These are phyloP conservation scores for Biancaea sappan DNA, from an alignment of 306 rosid species.

Conservation along the genomic window DNA sequence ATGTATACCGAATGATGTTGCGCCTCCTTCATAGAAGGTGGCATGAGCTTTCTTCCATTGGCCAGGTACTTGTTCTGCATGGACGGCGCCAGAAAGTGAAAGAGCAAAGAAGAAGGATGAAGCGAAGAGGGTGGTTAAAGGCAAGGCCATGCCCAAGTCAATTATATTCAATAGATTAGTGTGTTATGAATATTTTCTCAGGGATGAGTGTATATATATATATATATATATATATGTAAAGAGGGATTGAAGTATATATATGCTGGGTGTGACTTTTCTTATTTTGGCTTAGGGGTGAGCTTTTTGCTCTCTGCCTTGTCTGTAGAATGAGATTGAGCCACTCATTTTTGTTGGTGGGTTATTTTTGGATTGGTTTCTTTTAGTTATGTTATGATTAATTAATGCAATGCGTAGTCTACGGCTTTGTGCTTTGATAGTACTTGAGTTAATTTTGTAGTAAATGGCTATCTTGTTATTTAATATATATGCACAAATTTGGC, in stretches of 20 bases:
- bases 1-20: conserved; percentile 46
- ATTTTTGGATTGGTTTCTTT: not conserved
- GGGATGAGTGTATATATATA: not conserved
- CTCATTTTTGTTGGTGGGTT: not conserved
- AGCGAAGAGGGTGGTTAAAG: conserved; percentile 23
- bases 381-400: not conserved
- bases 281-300: not conserved
- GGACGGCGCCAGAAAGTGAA: conserved; percentile 33
- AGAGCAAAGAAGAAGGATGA: conserved; percentile 1
- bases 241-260: too few species aligned
- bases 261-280: not conserved
- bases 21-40: conserved; percentile 59
- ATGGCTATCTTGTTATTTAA: too few species aligned
- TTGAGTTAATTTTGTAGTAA: too few species aligned
- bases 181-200: not conserved
- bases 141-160: conserved; percentile 4
- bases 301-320: not conserved
- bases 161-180: not conserved
- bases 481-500: too few species aligned
- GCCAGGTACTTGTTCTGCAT: conserved; percentile 31
- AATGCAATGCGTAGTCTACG: too few species aligned
- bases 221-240: too few species aligned
- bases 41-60: conserved; percentile 59
- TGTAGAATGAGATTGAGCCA: not conserved
- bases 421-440: too few species aligned